Evolutionary conservation across 768 basidiomycete genomes (phyloP), one percentile per base, ranked within the genome.

Genomic region (Imleria badia): DNA sequence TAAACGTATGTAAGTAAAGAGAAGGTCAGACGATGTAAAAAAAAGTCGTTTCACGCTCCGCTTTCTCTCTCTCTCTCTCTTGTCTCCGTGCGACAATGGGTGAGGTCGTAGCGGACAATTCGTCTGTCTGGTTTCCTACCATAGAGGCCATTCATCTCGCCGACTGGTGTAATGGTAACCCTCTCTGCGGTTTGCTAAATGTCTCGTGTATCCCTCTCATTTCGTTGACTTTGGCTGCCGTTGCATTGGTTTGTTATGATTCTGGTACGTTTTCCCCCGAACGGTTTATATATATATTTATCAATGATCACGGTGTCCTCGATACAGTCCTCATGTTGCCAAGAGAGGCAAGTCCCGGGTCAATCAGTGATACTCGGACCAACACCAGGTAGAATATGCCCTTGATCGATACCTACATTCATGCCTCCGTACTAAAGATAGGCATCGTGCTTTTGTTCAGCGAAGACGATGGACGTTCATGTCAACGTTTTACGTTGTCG

Each of bases 401-500:
- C 26, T 52, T 14, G 26, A n/a, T 10, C 12, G 7, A n/a, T 20
- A 22, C 17, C 13, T 31, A 11, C 13, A 10, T 26, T 26, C 31
- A 26, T 7, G 6, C 20, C 1, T 43, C 14, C 34, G 26, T n/a
- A 19, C 41, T 53, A 0, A 43, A 31, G 30, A 22, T 26, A 11
- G 7, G 19, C 7, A 14, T 6, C 5, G 14, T 20, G 20, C 22
- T 19, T 19, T 38, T 31, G 23, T 45, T 3, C 22, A 62, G 61
- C 51, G 46, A 51, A 45, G 17, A 23, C 33, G 31, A 46, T 60
- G 51, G 53, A 40, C 55, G 3, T 49, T 50, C 17, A 62, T 60
- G 64, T 60, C 60, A 1, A 55, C 51, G 0, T 47, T 59, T 45
- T 62, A 65, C 45, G 52, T 65, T 5, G 55, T 62, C 9, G 60